A percentile compares a stretch with the other conserved stretches of the same genome.
These are phyloP conservation scores for Fusarium pininemorale DNA, from an alignment of 2,329 filamentous ascomycete species.

Conservation along the genomic window DNA sequence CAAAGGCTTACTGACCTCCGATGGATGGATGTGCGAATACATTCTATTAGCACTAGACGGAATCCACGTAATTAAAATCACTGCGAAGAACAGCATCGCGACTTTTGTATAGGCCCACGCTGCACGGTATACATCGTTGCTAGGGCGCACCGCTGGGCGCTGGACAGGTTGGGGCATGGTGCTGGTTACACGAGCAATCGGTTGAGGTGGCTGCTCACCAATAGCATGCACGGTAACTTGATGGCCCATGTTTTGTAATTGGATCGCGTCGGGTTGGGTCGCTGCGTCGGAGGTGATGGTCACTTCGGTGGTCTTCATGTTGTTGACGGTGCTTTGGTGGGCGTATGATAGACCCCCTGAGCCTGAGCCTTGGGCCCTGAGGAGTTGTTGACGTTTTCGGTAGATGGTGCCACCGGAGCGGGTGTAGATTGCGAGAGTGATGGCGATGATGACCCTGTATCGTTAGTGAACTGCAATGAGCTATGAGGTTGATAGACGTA, in stretches of 20 bases:
- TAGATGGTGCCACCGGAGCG: slow-evolving; percentile 1
- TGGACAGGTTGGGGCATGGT: background rate
- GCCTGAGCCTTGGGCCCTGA: background rate
- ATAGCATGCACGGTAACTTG: background rate
- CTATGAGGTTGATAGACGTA: rapidly evolving
- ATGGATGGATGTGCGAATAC: background rate
- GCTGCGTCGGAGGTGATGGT: background rate
- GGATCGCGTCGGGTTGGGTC: background rate
- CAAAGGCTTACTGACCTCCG: background rate
- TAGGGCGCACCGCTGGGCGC: background rate
- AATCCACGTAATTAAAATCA: background rate
- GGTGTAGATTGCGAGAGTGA: slow-evolving; percentile 1
- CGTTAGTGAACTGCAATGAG: rapidly evolving
- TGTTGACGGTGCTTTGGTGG: background rate
- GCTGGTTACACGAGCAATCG: background rate
- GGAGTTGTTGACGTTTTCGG: slow-evolving; percentile 2
- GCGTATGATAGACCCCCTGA: background rate
- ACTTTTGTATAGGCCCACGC: slow-evolving; percentile 8
- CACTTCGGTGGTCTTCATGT: slow-evolving; percentile 5
- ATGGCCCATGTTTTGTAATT: background rate
- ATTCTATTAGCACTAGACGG: background rate
- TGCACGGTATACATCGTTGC: slow-evolving; percentile 1
- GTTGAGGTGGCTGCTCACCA: background rate
- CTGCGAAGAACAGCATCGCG: background rate
- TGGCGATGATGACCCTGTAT: background rate